phyloP scores from a whole-genome alignment of 2,329 filamentous ascomycete species.

The Dothideomycetidae sp. region DNA sequence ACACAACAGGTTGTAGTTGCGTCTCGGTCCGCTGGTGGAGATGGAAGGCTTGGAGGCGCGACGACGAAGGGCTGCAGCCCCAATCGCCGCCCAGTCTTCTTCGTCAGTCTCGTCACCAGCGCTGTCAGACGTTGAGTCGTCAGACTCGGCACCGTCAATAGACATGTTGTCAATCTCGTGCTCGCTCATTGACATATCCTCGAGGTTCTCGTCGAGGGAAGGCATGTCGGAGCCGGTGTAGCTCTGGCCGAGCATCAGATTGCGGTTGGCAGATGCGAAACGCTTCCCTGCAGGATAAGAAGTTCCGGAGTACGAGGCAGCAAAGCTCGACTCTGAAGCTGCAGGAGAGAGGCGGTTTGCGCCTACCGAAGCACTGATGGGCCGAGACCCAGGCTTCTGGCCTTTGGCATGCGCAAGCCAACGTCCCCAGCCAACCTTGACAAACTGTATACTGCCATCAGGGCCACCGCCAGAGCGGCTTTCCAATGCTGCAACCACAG shows the following conservation, averaged over 20 bases:
- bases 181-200: constrained; percentile 54
- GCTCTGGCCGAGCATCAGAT: constrained; percentile 9
- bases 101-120: constrained; percentile 69
- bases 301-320: constrained; percentile 22
- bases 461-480: constrained; percentile 49
- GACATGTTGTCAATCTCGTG: constrained; percentile 95
- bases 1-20: constrained; percentile 13
- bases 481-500: constrained; percentile 87
- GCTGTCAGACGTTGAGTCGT: constrained; percentile 33
- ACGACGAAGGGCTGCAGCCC: constrained; percentile 63
- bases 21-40: constrained; percentile 12
- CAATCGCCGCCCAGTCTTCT: constrained; percentile 87
- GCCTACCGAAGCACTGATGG: constrained; percentile 25
- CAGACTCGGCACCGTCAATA: constrained; percentile 61
- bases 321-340: constrained; percentile 32
- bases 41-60: constrained; percentile 36
- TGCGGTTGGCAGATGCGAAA: background rate
- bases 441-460: constrained; percentile 64
- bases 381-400: constrained; percentile 32
- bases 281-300: constrained; percentile 15
- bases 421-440: constrained; percentile 93
- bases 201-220: constrained; percentile 14
- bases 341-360: constrained; percentile 32
- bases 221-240: constrained; percentile 13
- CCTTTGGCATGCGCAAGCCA: constrained; percentile 76